Base-by-base conservation (phyloP, 495 filamentous ascomycete species). In the Sphaerosporella brunnea region DNA sequence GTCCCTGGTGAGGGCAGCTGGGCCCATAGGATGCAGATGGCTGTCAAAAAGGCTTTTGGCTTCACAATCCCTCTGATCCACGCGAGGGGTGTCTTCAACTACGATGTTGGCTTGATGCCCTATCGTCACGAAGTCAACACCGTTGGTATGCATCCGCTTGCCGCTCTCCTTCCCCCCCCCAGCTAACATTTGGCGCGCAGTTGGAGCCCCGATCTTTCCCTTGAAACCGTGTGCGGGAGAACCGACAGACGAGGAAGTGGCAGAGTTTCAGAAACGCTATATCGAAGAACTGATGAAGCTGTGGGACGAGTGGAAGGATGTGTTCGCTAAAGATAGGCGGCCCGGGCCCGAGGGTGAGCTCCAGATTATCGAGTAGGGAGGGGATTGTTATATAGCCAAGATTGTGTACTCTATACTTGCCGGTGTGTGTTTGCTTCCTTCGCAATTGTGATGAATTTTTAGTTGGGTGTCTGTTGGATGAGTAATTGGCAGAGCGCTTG, bases 81-180 rank as follows among this genome's bases (percentile, higher is more conserved):
- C 64, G 87, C 86, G 1, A 62, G 85, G 13, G 90, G 90, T 1
- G 79, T 96, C 7, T 95, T 96, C 63, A 97, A 97, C 58, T 96
- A 97, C 52, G 90, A 97, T 61, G 82, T 94, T 1, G 90, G 90
- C 0, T 59, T 96, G 45, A 82, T 96, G 82, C 90, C 90, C 4
- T 96, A 96, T 63, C 73, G 92, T 26, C 67, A 77, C 28, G 79
- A 85, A 13, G 53, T 97, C 34, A 88, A 96, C 57, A 72, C 93
- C 26, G 87, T 97, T 5, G 82, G 39, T 42, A 42, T 23, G 39
- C 10, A 7, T 37, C 28, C 28, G 7, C 28, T 2, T 18, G 2
- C 10, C 5, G 18, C 15, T 7, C 39, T 42, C 10, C 39, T 7
- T 7, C 18, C 18, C 20, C 4, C 10, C 39, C 3, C 20, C 18